Conservation (phyloP, 2,329 filamentous ascomycete genomes). For the Ophiostoma perfectum region DNA sequence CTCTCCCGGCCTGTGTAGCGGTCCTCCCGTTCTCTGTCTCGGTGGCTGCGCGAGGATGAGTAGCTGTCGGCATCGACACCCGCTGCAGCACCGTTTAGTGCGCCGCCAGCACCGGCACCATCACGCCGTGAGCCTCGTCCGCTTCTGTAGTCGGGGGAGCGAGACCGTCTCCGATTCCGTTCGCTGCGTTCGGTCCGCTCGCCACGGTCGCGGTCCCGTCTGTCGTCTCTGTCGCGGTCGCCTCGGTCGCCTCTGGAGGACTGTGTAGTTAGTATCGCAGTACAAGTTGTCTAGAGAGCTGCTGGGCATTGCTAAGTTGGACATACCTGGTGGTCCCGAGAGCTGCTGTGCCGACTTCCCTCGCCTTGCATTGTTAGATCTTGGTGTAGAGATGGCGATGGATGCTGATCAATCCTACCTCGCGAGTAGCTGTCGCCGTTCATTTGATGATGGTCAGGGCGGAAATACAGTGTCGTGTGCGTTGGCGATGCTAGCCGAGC, state of each 20-base stretch:
- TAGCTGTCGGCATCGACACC: slow-evolving; percentile 63
- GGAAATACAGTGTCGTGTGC: not conserved
- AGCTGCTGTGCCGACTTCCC: slow-evolving; percentile 48
- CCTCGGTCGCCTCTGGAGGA: not conserved
- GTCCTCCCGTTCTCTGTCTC: slow-evolving; percentile 90
- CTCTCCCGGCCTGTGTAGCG: slow-evolving; percentile 70
- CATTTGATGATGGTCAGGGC: slow-evolving; percentile 22
- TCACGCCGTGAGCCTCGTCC: slow-evolving; percentile 64
- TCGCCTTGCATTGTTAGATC: slow-evolving; percentile 27
- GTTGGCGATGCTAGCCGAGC: not conserved
- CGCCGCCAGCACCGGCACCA: slow-evolving; percentile 53
- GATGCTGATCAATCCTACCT: slow-evolving; percentile 16
- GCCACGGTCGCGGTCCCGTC: slow-evolving; percentile 43
- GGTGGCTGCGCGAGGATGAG: slow-evolving; percentile 85
- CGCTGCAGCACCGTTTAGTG: not conserved
- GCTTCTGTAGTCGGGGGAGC: slow-evolving; percentile 72
- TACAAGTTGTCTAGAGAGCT: not conserved
- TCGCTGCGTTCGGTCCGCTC: slow-evolving; percentile 40
- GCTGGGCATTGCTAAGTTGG: no score
- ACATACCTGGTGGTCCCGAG: slow-evolving; percentile 50
- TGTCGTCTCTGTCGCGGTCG: slow-evolving; percentile 22
- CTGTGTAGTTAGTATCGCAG: no score
- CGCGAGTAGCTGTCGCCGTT: slow-evolving; percentile 24
- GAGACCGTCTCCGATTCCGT: slow-evolving; percentile 60
- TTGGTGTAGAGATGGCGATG: not conserved